phyloP scores from a whole-genome alignment of 1,139 yeast genomes.

The Geotrichum siamense region DNA sequence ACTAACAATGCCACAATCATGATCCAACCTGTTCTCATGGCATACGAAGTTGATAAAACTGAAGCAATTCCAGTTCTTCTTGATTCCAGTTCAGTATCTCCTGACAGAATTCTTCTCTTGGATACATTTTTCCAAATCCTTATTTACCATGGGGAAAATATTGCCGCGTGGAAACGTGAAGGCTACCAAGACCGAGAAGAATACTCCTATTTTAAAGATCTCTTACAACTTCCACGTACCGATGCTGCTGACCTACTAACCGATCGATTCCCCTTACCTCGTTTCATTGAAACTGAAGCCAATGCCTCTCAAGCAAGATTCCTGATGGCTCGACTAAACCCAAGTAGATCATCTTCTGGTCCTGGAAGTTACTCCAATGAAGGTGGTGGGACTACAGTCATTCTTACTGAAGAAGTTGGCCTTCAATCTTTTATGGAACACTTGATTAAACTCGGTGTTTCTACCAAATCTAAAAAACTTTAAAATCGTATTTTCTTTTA shows the following conservation, averaged over 20 bases:
- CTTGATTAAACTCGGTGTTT: slow-evolving; percentile 53
- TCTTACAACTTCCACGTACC: slow-evolving; percentile 55
- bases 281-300: slow-evolving; percentile 67
- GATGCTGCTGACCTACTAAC: slow-evolving; percentile 62
- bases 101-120: slow-evolving; percentile 52
- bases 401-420: slow-evolving; percentile 90
- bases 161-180: slow-evolving; percentile 63
- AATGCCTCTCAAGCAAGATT: slow-evolving; percentile 77
- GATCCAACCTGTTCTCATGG: slow-evolving; percentile 68
- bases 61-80: slow-evolving; percentile 63
- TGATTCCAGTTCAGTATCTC: slow-evolving; percentile 60
- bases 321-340: slow-evolving; percentile 66
- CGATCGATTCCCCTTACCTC: slow-evolving; percentile 69
- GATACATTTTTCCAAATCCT: slow-evolving; percentile 72
- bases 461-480: slow-evolving; percentile 10
- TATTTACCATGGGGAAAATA: slow-evolving; percentile 59
- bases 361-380: slow-evolving; percentile 39
- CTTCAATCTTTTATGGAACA: slow-evolving; percentile 89
- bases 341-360: slow-evolving; percentile 39
- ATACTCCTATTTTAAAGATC: slow-evolving; percentile 52
- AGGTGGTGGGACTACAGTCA: slow-evolving; percentile 58
- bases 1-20: slow-evolving; percentile 57
- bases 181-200: slow-evolving; percentile 63
- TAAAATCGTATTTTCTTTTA: too few species aligned
- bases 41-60: slow-evolving; percentile 52